These are phyloP conservation scores for Juglanconis sp. DNA, from an alignment of 2,329 filamentous ascomycete species.

Conservation along the genomic window DNA sequence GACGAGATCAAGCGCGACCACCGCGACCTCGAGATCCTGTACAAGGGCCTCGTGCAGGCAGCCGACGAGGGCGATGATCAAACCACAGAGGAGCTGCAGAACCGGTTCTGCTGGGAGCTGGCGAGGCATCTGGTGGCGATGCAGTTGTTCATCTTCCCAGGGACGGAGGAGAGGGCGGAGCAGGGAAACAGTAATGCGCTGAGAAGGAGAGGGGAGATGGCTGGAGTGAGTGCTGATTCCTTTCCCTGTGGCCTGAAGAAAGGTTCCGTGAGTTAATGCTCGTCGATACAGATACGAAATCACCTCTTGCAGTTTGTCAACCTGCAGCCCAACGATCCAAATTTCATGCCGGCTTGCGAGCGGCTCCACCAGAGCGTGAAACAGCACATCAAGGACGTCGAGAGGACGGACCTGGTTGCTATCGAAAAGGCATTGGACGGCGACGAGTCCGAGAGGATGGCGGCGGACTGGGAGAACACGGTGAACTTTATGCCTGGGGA, in stretches of 20 bases:
- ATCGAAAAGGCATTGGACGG: constrained; percentile 9
- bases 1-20: constrained; percentile 16
- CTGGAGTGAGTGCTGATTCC: background rate
- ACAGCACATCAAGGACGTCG: constrained; percentile 5
- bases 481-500: constrained; percentile 1
- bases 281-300: background rate
- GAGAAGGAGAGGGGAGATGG: constrained; percentile 1
- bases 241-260: background rate
- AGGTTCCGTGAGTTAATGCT: background rate
- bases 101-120: constrained; percentile 12
- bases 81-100: background rate
- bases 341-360: background rate
- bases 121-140: constrained; percentile 10
- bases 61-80: background rate
- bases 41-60: background rate
- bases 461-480: constrained; percentile 6
- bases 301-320: background rate
- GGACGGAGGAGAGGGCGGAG: constrained; percentile 1
- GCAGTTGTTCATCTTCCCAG: constrained; percentile 15
- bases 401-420: constrained; percentile 11
- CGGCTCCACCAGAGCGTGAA: background rate
- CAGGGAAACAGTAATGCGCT: constrained; percentile 3
- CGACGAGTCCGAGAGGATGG: constrained; percentile 11
- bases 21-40: constrained; percentile 9
- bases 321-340: background rate